A percentile compares a stretch with the other conserved stretches of the same genome.
Evolutionary conservation across 352 stramenopile genomes (phyloP).

Genomic region (Pythium diclinum): DNA sequence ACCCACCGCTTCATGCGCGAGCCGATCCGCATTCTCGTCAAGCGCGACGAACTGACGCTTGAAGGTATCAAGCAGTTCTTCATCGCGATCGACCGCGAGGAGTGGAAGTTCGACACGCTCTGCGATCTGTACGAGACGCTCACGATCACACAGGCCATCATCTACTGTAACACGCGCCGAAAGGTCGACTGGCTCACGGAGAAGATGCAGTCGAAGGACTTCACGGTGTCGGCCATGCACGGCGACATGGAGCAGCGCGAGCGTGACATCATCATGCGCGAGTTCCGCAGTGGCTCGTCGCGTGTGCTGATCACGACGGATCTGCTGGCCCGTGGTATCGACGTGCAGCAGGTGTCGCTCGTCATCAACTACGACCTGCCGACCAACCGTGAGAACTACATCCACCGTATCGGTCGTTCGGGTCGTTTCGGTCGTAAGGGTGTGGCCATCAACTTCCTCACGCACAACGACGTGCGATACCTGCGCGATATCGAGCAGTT

Average conservation of each 20-base stretch:
- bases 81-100: conserved; percentile 96
- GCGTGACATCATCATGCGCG: conserved; percentile 99
- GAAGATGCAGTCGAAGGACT: conserved; percentile 99
- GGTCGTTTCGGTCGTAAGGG: conserved; percentile 99
- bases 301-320: conserved; percentile 99
- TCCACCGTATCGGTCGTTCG: conserved; percentile 99
- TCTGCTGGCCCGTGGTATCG: conserved; percentile 98
- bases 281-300: conserved; percentile 98
- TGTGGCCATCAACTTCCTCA: conserved; percentile 99
- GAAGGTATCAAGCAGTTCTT: conserved; percentile 99
- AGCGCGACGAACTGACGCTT: conserved; percentile 98
- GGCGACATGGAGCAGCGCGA: conserved; percentile 99
- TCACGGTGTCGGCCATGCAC: conserved; percentile 99
- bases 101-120: conserved; percentile 99
- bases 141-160: conserved; percentile 98
- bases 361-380: conserved; percentile 99
- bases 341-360: conserved; percentile 98
- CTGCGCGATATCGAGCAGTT: conserved; percentile 99
- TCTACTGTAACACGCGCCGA: conserved; percentile 98
- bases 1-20: conserved; percentile 99
- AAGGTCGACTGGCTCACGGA: conserved; percentile 99
- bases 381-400: conserved; percentile 99
- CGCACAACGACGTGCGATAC: conserved; percentile 97
- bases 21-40: conserved; percentile 98
- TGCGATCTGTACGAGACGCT: conserved; percentile 98